phyloP scores from a whole-genome alignment of 164 flowering plant species.

The Vitis rotundifolia region DNA sequence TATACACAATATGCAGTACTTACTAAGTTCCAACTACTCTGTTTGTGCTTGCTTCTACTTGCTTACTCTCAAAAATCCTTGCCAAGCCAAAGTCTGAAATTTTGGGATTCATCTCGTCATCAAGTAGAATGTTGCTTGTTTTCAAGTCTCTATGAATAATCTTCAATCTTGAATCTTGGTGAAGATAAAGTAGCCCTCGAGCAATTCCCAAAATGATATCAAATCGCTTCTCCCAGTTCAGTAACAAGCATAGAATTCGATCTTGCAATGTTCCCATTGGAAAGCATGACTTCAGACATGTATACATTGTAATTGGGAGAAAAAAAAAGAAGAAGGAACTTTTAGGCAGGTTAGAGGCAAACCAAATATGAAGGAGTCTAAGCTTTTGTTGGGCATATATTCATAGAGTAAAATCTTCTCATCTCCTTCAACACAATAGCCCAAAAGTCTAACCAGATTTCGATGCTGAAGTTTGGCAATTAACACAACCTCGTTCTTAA shows the following conservation, averaged over 20 bases:
- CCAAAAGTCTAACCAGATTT: not conserved
- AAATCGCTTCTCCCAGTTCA: conserved; percentile 1
- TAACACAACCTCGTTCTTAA: no score
- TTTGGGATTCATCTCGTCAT: conserved; percentile 9
- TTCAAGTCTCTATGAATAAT: conserved; percentile 11
- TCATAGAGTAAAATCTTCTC: conserved; percentile 5
- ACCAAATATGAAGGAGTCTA: conserved; percentile 10
- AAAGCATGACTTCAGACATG: not conserved
- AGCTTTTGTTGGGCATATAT: conserved; percentile 11
- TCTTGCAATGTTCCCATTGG: not conserved
- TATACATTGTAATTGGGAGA: not conserved
- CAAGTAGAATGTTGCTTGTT: conserved; percentile 8
- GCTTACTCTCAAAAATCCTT: conserved; percentile 3
- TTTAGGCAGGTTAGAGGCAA: not conserved
- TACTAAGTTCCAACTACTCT: conserved; percentile 14
- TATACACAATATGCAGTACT: not conserved
- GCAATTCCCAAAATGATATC: conserved; percentile 10
- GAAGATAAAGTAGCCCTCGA: conserved; percentile 16
- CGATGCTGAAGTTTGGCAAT: not conserved
- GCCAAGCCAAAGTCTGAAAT: conserved; percentile 17
- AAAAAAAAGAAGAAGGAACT: no score
- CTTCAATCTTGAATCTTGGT: conserved; percentile 7
- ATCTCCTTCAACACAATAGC: not conserved
- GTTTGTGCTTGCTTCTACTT: conserved; percentile 9
- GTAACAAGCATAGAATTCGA: not conserved